Conservation (phyloP, 345 rosid genomes). For the Eucalyptus regnans region DNA sequence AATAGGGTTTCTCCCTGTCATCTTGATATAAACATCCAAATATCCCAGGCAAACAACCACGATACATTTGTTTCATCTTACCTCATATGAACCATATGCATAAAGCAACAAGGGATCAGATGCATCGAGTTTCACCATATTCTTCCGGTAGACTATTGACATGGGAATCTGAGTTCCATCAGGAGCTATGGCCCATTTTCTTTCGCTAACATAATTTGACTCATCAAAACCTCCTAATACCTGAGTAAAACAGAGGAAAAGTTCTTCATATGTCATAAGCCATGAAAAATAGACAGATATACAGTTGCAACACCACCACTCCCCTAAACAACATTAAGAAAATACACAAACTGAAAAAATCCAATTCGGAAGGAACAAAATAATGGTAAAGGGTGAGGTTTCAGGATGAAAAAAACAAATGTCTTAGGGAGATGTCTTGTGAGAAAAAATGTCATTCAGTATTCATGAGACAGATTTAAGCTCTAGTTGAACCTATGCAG, state of each 20-base stretch:
- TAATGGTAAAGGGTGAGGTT: background rate
- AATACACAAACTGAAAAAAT: background rate
- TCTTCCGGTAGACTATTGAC: conserved; percentile 60
- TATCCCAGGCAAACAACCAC: background rate
- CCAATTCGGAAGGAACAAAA: background rate
- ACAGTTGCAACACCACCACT: background rate
- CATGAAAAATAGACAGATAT: background rate
- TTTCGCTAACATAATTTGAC: conserved; percentile 67
- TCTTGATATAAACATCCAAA: background rate
- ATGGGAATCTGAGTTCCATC: conserved; percentile 84
- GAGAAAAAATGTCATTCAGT: background rate
- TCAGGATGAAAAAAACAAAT: background rate
- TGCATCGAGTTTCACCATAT: conserved; percentile 74
- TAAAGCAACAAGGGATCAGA: conserved; percentile 71
- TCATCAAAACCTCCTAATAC: conserved; percentile 87
- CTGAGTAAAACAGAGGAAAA: conserved; percentile 11
- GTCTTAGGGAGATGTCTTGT: background rate
- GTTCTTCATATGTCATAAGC: background rate
- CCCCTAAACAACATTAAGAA: background rate
- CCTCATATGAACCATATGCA: conserved; percentile 98
- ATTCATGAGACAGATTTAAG: background rate
- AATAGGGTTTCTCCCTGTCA: background rate
- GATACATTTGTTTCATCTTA: conserved; percentile 7
- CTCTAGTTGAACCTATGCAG: background rate
- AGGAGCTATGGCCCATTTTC: conserved; percentile 81